Percentiles rank a stretch among this genome's conserved stretches.
Conservation (phyloP, 768 basidiomycete species). For the Cystofilobasidium bisporidii region DNA sequence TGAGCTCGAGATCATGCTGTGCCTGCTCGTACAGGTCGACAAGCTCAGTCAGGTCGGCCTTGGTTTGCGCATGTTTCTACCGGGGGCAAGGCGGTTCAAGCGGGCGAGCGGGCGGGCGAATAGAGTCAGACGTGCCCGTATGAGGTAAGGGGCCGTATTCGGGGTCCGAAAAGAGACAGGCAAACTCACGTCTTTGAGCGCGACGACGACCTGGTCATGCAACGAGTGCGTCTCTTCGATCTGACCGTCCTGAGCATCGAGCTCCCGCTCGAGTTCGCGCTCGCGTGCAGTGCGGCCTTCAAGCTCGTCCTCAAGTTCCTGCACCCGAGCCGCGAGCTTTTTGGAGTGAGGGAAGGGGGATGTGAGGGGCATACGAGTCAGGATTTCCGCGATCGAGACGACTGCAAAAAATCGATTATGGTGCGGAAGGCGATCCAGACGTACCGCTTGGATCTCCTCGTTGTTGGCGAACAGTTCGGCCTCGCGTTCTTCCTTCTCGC, state of each 20-base stretch:
- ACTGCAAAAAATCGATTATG: no score
- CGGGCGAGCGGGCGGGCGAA: no score
- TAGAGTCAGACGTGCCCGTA: not conserved
- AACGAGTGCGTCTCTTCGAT: slow-evolving; percentile 51
- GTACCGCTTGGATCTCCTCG: slow-evolving; percentile 64
- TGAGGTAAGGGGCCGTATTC: not conserved
- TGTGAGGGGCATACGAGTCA: no score
- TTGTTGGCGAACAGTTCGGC: slow-evolving; percentile 63
- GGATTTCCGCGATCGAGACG: no score
- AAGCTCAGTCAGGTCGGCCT: slow-evolving; percentile 57
- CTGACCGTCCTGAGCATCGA: slow-evolving; percentile 40
- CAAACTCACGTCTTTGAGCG: slow-evolving; percentile 65
- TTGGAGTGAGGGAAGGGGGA: slow-evolving; percentile 25
- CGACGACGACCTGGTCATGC: slow-evolving; percentile 62
- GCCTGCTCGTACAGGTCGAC: slow-evolving; percentile 56
- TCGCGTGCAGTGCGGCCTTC: slow-evolving; percentile 45
- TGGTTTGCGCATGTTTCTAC: slow-evolving; percentile 61
- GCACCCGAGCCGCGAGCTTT: slow-evolving; percentile 60
- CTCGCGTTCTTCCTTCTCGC: slow-evolving; percentile 69
- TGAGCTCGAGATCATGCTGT: slow-evolving; percentile 53
- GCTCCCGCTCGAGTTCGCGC: slow-evolving; percentile 49
- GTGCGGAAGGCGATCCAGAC: no score
- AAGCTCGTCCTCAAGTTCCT: slow-evolving; percentile 74
- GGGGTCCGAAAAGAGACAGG: not conserved
- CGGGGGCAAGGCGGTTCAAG: slow-evolving; percentile 14